Conservation (phyloP, 108 stramenopile genomes). For the Pseudonitzschia delicatissima region DNA sequence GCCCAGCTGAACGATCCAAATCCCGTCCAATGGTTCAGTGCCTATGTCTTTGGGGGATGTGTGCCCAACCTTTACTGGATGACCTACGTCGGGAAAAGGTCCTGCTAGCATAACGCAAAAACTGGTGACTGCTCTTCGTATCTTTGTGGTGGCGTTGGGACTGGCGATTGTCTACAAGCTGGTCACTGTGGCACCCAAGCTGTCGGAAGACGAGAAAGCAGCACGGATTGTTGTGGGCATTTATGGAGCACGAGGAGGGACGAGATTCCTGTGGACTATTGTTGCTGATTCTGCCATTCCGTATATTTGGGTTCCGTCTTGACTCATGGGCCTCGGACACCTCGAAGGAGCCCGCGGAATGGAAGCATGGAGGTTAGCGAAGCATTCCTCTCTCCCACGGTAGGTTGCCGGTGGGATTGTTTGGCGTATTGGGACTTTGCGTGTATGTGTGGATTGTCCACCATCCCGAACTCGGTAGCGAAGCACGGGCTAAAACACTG, state of each 20-base stretch:
- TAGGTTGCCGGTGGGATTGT: not conserved
- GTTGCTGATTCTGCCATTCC: not conserved
- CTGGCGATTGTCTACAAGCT: not conserved
- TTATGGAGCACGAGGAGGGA: slow-evolving; percentile 23
- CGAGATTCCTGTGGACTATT: slow-evolving; percentile 7
- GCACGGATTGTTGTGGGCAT: slow-evolving; percentile 5
- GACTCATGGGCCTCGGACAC: not conserved
- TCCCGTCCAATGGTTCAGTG: slow-evolving; percentile 10
- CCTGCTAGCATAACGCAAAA: not conserved
- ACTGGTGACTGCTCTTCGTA: not conserved
- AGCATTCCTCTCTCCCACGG: not conserved
- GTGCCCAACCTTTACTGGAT: slow-evolving; percentile 14
- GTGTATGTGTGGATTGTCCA: slow-evolving; percentile 12
- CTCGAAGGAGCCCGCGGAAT: not conserved
- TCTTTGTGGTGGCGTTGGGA: not conserved
- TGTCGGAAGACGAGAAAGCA: not conserved
- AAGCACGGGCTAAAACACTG: slow-evolving; percentile 5
- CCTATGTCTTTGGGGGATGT: slow-evolving; percentile 6
- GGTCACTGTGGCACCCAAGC: not conserved
- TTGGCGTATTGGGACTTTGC: not conserved
- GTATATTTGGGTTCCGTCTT: not conserved
- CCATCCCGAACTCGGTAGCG: slow-evolving; percentile 8
- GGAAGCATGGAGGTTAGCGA: not conserved
- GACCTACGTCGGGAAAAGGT: not conserved
- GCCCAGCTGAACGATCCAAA: slow-evolving; percentile 25